Conservation (phyloP, 2,329 filamentous ascomycete species). For the Monosporascus sp. region DNA sequence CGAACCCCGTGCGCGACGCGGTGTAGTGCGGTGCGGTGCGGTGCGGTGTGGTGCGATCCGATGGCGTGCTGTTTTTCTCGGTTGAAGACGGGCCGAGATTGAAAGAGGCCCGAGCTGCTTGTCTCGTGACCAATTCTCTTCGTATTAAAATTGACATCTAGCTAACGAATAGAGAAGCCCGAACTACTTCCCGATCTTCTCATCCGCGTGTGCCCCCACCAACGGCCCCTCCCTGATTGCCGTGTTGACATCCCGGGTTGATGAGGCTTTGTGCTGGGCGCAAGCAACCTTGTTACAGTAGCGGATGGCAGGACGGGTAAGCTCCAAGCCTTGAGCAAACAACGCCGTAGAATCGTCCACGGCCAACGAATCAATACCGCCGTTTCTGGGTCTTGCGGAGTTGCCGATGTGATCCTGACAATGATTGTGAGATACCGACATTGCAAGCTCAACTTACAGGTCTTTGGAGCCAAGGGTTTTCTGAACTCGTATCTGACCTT, state of each 20-base stretch:
- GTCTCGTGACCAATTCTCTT: too few relatives aligned
- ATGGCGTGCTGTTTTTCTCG: not conserved
- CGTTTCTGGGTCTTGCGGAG: too few relatives aligned
- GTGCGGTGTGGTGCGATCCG: not conserved
- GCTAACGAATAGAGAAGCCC: too few relatives aligned
- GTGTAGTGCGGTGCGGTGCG: too few relatives aligned
- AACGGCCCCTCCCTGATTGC: slow-evolving; percentile 21
- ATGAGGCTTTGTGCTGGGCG: slow-evolving; percentile 1
- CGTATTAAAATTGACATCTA: too few relatives aligned
- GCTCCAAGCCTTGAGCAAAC: not conserved
- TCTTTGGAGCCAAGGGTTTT: too few relatives aligned
- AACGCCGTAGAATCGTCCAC: too few relatives aligned
- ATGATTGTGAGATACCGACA: too few relatives aligned
- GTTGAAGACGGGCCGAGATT: not conserved
- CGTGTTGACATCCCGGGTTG: slow-evolving; percentile 21
- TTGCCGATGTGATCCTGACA: too few relatives aligned
- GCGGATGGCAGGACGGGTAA: not conserved
- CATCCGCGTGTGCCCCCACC: slow-evolving; percentile 22
- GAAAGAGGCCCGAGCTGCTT: not conserved
- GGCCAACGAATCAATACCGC: too few relatives aligned
- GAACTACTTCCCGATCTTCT: slow-evolving; percentile 23
- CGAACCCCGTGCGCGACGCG: not conserved
- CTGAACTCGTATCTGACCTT: too few relatives aligned
- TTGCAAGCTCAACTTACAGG: too few relatives aligned
- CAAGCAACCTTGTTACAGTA: not conserved